Conservation (phyloP, 2,329 filamentous ascomycete species). For the Ophiostoma pallidulum region DNA sequence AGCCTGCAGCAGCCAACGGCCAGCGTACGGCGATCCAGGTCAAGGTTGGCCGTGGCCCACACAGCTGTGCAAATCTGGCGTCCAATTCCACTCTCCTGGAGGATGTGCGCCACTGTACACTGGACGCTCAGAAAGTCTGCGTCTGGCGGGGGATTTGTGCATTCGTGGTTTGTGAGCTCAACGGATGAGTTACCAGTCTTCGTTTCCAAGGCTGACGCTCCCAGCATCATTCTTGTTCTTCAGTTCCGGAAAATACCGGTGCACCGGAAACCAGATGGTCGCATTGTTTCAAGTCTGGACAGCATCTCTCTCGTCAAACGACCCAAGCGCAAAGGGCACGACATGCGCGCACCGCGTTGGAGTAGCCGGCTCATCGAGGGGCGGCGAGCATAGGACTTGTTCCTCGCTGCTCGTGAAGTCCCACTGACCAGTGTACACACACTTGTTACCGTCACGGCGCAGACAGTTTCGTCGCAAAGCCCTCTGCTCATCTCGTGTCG, state of each 20-base stretch:
- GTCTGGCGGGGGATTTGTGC: not conserved
- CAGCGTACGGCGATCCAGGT: no score
- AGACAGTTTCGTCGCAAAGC: slow-evolving; percentile 1
- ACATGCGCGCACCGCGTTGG: slow-evolving; percentile 12
- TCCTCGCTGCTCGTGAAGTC: not conserved
- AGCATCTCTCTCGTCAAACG: slow-evolving; percentile 7
- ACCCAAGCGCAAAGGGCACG: slow-evolving; percentile 8
- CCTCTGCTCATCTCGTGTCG: not conserved
- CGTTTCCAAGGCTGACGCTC: slow-evolving; percentile 8
- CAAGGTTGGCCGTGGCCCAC: no score
- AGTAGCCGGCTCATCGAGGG: not conserved
- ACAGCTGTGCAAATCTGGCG: not conserved
- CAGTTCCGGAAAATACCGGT: slow-evolving; percentile 11
- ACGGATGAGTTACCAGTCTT: not conserved
- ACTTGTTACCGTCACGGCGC: slow-evolving; percentile 6
- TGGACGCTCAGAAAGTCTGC: slow-evolving; percentile 1
- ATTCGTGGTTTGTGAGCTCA: not conserved
- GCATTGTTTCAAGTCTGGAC: slow-evolving; percentile 6
- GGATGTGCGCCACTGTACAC: not conserved
- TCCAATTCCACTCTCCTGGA: slow-evolving; percentile 8
- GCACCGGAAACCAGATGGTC: slow-evolving; percentile 7
- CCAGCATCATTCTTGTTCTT: slow-evolving; percentile 1
- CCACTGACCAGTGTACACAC: not conserved
- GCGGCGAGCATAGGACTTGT: not conserved
- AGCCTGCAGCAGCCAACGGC: no score